Evolutionary conservation across 495 filamentous ascomycete species (phyloP).

Genomic region (Haplographium delicatum): DNA sequence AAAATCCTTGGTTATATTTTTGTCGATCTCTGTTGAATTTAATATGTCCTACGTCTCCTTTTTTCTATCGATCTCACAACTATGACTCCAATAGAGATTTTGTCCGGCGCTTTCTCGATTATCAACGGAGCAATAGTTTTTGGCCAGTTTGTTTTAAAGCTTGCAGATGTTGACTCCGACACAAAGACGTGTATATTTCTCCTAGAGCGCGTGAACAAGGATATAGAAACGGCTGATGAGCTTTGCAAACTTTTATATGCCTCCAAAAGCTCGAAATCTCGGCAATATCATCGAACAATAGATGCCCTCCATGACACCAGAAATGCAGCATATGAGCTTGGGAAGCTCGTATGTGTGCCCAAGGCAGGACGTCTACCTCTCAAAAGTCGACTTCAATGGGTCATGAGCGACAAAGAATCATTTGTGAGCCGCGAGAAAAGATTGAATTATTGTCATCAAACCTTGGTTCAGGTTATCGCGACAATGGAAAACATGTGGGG

Average conservation of each 20-base stretch:
- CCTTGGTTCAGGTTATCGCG: slow-evolving; percentile 1
- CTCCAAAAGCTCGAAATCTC: neutral
- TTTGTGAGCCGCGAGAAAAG: neutral
- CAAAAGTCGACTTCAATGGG: neutral
- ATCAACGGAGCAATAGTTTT: slow-evolving; percentile 1
- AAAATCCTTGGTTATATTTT: too few species aligned
- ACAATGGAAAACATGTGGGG: slow-evolving; percentile 2
- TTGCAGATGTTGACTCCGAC: neutral
- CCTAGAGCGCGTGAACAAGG: neutral
- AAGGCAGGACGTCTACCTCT: neutral
- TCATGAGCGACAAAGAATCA: slow-evolving; percentile 3
- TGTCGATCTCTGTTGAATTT: too few species aligned
- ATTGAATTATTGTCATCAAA: neutral
- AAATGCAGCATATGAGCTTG: neutral
- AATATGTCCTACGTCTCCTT: too few species aligned
- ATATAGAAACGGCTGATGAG: neutral
- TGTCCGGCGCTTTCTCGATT: slow-evolving; percentile 1
- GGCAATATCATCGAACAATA: neutral
- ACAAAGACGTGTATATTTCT: neutral
- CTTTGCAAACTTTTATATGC: neutral
- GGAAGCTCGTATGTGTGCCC: neutral
- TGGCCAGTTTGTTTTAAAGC: slow-evolving; percentile 1
- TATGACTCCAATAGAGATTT: neutral
- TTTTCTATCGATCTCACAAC: too few species aligned
- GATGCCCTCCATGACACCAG: slow-evolving; percentile 1